A percentile compares a stretch with the other conserved stretches of the same genome.
These are phyloP conservation scores for Naematelia encephala DNA, from an alignment of 768 basidiomycete genomes.

Conservation along the genomic window DNA sequence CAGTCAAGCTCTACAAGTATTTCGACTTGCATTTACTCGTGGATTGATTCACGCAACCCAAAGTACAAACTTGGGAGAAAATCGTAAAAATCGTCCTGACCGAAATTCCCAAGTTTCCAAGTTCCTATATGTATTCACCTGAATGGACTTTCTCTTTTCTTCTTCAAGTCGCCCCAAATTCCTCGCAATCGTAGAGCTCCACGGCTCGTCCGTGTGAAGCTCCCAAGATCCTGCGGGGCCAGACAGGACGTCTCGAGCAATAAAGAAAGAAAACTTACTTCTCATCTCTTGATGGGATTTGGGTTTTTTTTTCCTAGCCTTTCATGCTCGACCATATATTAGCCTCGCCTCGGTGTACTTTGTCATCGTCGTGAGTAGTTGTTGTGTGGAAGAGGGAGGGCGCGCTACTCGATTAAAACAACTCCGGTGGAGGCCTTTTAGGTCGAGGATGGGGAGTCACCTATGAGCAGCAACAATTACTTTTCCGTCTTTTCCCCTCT, in stretches of 20 bases:
- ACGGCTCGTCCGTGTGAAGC: conserved; percentile 15
- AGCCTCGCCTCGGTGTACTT: neutral
- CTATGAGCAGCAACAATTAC: conserved; percentile 42
- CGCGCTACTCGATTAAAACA: conserved; percentile 44
- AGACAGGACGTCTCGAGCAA: conserved; percentile 45
- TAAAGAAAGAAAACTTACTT: neutral
- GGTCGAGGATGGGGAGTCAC: conserved; percentile 45
- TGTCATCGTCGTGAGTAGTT: conserved; percentile 2
- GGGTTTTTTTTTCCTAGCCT: no score
- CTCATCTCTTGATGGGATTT: conserved; percentile 1
- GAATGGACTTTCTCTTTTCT: conserved; percentile 5
- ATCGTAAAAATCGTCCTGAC: neutral
- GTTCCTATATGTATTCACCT: neutral
- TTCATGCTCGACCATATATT: neutral
- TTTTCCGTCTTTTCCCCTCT: neutral
- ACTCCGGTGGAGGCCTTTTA: conserved; percentile 36
- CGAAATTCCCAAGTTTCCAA: no score
- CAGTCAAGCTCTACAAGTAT: neutral
- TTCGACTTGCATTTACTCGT: neutral
- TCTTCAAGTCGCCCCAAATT: conserved; percentile 35
- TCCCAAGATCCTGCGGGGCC: conserved; percentile 30
- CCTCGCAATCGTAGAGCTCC: conserved; percentile 32
- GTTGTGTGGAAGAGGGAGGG: conserved; percentile 3
- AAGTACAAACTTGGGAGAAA: conserved; percentile 11
- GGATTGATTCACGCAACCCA: no score